A percentile compares a stretch with the other conserved stretches of the same genome.
phyloP scores from a whole-genome alignment of 257 asterid species.

The Avicennia marina region DNA sequence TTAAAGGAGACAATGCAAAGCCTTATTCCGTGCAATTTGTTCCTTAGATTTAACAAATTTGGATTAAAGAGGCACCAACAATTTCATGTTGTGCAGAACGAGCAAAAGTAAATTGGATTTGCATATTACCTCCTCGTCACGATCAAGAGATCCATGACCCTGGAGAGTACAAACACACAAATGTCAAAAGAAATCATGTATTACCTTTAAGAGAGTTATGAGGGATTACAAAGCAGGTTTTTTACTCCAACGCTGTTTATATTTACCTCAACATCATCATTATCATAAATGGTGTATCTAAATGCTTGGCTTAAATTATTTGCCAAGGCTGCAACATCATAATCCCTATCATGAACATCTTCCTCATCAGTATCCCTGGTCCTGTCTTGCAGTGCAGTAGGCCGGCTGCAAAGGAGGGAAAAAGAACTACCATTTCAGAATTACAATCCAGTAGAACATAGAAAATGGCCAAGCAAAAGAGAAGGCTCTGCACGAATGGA shows the following conservation, averaged over 20 bases:
- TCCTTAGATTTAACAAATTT: conserved; percentile 22
- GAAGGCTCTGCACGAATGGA: too few species aligned
- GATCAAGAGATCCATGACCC: conserved; percentile 78
- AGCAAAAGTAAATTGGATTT: not conserved
- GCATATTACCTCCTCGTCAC: conserved; percentile 66
- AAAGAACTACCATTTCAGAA: not conserved
- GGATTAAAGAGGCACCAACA: not conserved
- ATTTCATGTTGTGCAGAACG: conserved; percentile 1
- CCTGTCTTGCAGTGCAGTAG: conserved; percentile 65
- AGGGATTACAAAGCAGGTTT: not conserved
- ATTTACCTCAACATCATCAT: conserved; percentile 50
- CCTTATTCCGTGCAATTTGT: too few species aligned
- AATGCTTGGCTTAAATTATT: conserved; percentile 69
- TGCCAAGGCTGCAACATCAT: conserved; percentile 68
- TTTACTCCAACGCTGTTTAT: not conserved
- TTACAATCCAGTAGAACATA: not conserved
- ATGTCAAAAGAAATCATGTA: too few species aligned
- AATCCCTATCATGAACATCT: conserved; percentile 60
- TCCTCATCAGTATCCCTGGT: conserved; percentile 71
- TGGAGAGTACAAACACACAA: conserved; percentile 36
- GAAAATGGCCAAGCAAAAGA: too few species aligned
- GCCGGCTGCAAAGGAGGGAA: conserved; percentile 46
- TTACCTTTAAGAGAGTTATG: not conserved
- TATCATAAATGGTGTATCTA: conserved; percentile 55
- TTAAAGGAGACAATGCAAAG: too few species aligned